phyloP scores from a whole-genome alignment of 2,329 filamentous ascomycete genomes.

The Didymella pinodella region DNA sequence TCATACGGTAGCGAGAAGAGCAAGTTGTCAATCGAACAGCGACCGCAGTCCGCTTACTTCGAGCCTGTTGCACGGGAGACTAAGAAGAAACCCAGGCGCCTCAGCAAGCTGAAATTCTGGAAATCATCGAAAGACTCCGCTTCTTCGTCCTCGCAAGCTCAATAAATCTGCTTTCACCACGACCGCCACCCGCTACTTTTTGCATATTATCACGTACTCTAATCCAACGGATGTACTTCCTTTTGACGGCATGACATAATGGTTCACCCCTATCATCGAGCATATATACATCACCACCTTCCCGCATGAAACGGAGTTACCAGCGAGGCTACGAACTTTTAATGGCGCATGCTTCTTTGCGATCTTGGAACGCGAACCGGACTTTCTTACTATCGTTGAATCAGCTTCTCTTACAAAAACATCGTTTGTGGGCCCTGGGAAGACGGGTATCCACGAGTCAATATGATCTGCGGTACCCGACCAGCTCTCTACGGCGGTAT shows the following conservation, averaged over 20 bases:
- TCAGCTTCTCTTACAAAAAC: conserved; percentile 30
- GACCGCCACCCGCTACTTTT: conserved; percentile 15
- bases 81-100: conserved; percentile 71
- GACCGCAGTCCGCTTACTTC: conserved; percentile 58
- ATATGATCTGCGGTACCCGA: conserved; percentile 37
- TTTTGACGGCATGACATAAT: conserved; percentile 48
- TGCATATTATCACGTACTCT: conserved; percentile 27
- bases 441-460: conserved; percentile 38
- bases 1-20: conserved; percentile 72
- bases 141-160: conserved; percentile 31
- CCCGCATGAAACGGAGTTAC: conserved; percentile 50
- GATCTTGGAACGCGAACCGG: conserved; percentile 41
- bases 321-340: conserved; percentile 49
- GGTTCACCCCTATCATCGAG: conserved; percentile 36
- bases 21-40: conserved; percentile 73
- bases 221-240: conserved; percentile 34
- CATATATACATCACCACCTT: conserved; percentile 32
- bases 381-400: conserved; percentile 43
- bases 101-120: conserved; percentile 82
- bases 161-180: conserved; percentile 20
- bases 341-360: conserved; percentile 47
- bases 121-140: conserved; percentile 57
- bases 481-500: conserved; percentile 30
- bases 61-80: conserved; percentile 67
- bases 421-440: conserved; percentile 32